Evolutionary conservation across 2,329 filamentous ascomycete species (phyloP).

Genomic region (Monosporascus sp.): DNA sequence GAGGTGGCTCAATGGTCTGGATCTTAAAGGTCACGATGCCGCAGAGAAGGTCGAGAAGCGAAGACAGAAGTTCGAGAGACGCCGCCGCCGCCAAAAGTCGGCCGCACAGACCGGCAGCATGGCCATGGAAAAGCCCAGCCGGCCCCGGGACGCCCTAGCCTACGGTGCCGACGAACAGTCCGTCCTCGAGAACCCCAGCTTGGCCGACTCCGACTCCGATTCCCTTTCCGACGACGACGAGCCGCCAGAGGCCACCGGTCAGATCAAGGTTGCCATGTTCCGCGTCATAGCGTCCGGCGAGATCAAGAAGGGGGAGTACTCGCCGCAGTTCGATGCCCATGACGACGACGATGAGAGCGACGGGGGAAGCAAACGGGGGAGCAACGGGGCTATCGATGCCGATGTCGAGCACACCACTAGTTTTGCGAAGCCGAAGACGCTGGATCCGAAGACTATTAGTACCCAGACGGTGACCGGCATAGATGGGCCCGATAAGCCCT

Average conservation of each 20-base stretch:
- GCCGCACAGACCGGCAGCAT: conserved; percentile 32
- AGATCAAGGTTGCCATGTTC: conserved; percentile 97
- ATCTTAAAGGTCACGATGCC: conserved; percentile 88
- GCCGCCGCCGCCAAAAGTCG: conserved; percentile 58
- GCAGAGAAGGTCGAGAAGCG: conserved; percentile 87
- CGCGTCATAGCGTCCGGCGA: conserved; percentile 91
- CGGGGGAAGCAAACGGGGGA: conserved; percentile 44
- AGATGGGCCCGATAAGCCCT: conserved; percentile 91
- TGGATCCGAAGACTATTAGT: conserved; percentile 95
- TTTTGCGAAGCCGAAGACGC: conserved; percentile 91
- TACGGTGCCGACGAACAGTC: conserved; percentile 75
- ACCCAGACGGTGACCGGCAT: conserved; percentile 99
- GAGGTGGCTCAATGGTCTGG: conserved; percentile 91
- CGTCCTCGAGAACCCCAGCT: conserved; percentile 66
- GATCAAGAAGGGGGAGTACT: conserved; percentile 97
- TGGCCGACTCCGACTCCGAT: conserved; percentile 70
- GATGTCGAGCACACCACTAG: conserved; percentile 96
- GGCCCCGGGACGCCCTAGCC: conserved; percentile 57
- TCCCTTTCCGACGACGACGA: conserved; percentile 72
- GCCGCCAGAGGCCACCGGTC: conserved; percentile 87
- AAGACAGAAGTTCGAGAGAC: conserved; percentile 69
- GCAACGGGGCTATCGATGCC: conserved; percentile 60
- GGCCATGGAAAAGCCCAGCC: conserved; percentile 38
- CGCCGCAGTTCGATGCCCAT: conserved; percentile 93
- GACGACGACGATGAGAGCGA: conserved; percentile 78